Base-by-base conservation (phyloP, 1,284 basidiomycete species). In the Trichosporon asahii region DNA sequence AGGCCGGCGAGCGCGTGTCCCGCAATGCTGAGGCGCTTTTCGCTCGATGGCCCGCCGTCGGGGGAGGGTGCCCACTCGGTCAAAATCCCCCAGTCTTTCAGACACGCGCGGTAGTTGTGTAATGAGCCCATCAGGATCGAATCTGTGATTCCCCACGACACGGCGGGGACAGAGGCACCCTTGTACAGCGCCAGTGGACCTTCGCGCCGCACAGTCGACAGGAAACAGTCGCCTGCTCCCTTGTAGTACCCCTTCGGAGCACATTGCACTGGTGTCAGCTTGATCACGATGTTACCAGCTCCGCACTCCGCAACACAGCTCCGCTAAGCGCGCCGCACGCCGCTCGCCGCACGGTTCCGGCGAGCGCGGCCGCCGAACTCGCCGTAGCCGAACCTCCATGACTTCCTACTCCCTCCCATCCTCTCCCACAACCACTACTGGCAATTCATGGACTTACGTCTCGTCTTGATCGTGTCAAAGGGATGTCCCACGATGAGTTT, bases 131-230 rank as follows among this genome's bases (percentile, higher is more conserved):
- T 84, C 37, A 84, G 68, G 57, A 84, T 80, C 7, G 80, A 78
- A 72, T 84, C 83, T 8, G 81, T 84, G 23, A 83, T 79, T 8
- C 80, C 79, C 83, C 83, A 84, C 46, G 80, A 80, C 31, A 84
- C 69, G 15, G 83, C 83, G 0, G 83, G 83, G 14, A 82, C 77
- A 18, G 80, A 79, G 4, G 83, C 83, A 44, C 83, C 83, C 70
- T 83, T 83, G 70, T 84, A 84, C 64, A 84, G 70, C 14, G 82
- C 82, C 53, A 76, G 35, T 2, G 80, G 76, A 7, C 83, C 83
- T 76, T 80, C 66, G n/a, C 66, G 69, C 5, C 67, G 60, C 23
- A 71, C 66, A 0, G 70, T 66, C 23, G 3, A 55, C 40, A 27
- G 65, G 23, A 84, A 73, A 66, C 82, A 83, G 64, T 83, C 76